phyloP scores from a whole-genome alignment of 257 asterid genomes.

The Plantago elongata region DNA sequence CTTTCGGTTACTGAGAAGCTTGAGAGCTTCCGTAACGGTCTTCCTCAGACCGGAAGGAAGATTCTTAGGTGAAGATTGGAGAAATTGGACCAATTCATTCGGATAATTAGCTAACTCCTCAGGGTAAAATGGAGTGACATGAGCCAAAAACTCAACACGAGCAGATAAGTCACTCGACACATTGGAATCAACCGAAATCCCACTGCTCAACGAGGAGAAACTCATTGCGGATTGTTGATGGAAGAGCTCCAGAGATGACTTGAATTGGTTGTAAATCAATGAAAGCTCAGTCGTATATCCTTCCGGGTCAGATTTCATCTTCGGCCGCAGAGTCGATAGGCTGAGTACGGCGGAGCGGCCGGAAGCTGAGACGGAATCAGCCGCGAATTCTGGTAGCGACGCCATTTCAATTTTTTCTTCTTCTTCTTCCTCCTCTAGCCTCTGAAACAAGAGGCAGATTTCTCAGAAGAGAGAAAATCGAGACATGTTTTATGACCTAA shows the following conservation, averaged over 20 bases:
- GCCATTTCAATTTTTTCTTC: constrained; percentile 9
- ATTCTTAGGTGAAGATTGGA: constrained; percentile 51
- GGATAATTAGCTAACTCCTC: constrained; percentile 49
- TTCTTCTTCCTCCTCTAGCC: no score
- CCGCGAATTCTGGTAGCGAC: constrained; percentile 19
- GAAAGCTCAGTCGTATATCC: constrained; percentile 66
- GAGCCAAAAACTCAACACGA: constrained; percentile 71
- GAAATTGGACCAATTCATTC: constrained; percentile 51
- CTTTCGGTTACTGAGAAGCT: constrained; percentile 68
- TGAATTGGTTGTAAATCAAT: constrained; percentile 63
- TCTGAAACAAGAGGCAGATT: no score
- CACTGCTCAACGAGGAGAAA: constrained; percentile 74
- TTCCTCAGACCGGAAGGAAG: constrained; percentile 70
- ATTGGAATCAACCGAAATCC: constrained; percentile 41
- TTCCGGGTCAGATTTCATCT: constrained; percentile 83
- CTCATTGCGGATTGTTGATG: constrained; percentile 73
- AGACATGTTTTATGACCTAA: neutral
- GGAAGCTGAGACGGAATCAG: constrained; percentile 49
- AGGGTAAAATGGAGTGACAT: constrained; percentile 66
- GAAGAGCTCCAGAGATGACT: constrained; percentile 73
- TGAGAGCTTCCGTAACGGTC: constrained; percentile 65
- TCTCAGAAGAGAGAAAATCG: neutral
- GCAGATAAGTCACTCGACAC: constrained; percentile 76
- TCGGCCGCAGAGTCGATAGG: constrained; percentile 62
- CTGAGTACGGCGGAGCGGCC: constrained; percentile 56